These are phyloP conservation scores for Fusarium neocosmosporiellum DNA, from an alignment of 2,329 filamentous ascomycete genomes.

Conservation along the genomic window DNA sequence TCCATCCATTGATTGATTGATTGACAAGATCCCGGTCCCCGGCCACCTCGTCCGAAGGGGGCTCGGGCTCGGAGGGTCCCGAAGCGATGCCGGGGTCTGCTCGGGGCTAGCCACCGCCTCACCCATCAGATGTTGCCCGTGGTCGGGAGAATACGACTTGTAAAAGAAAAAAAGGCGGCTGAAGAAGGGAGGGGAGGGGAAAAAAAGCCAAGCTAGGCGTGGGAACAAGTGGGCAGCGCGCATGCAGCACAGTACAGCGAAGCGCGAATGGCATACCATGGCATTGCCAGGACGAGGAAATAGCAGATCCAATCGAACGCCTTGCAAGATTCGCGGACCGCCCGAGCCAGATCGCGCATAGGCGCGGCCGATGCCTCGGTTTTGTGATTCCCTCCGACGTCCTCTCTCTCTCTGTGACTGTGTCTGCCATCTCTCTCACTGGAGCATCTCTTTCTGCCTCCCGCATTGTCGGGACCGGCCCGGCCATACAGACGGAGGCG, in stretches of 20 bases:
- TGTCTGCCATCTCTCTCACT: background rate
- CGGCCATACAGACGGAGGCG: slow-evolving; percentile 38
- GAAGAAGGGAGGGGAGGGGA: slow-evolving; percentile 11
- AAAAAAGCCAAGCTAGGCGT: slow-evolving; percentile 9
- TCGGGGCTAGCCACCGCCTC: slow-evolving; percentile 19
- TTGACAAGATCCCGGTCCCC: slow-evolving; percentile 19
- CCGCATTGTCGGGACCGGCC: slow-evolving; percentile 39
- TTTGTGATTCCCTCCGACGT: slow-evolving; percentile 3
- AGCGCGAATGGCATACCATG: slow-evolving; percentile 4
- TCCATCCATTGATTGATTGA: background rate
- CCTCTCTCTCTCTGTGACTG: slow-evolving; percentile 6
- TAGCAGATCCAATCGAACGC: slow-evolving; percentile 38
- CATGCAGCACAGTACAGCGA: background rate
- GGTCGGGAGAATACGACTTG: slow-evolving; percentile 5
- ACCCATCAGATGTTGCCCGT: slow-evolving; percentile 20
- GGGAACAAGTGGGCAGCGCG: background rate
- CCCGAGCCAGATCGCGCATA: slow-evolving; percentile 26
- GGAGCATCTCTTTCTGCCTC: slow-evolving; percentile 26
- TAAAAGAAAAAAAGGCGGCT: slow-evolving; percentile 5
- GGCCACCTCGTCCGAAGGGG: slow-evolving; percentile 22
- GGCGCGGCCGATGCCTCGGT: slow-evolving; percentile 7
- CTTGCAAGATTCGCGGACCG: slow-evolving; percentile 12
- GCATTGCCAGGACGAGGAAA: slow-evolving; percentile 8
- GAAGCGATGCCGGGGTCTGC: slow-evolving; percentile 24
- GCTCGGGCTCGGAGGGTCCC: slow-evolving; percentile 31